A percentile compares a stretch with the other conserved stretches of the same genome.
These are phyloP conservation scores for Xylaria sp. DNA, from an alignment of 2,329 filamentous ascomycete genomes.

Conservation along the genomic window DNA sequence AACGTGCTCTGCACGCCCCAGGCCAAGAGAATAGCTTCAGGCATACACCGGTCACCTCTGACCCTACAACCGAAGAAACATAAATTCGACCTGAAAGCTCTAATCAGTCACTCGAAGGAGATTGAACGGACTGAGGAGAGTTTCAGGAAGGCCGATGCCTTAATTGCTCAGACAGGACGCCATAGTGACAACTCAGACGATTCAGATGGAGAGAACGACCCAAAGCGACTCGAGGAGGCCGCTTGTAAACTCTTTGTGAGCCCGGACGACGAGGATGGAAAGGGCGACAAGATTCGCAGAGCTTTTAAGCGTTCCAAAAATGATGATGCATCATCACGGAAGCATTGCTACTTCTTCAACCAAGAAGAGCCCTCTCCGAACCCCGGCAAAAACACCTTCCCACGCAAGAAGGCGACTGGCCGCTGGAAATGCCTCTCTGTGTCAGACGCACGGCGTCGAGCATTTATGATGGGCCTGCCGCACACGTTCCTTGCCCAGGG, in stretches of 20 bases:
- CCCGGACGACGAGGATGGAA: slow-evolving; percentile 40
- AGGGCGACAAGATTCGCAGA: slow-evolving; percentile 50
- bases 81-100: slow-evolving; percentile 70
- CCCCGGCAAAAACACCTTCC: slow-evolving; percentile 49
- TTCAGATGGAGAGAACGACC: slow-evolving; percentile 49
- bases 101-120: slow-evolving; percentile 67
- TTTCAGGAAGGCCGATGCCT: slow-evolving; percentile 55
- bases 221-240: slow-evolving; percentile 55
- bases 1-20: slow-evolving; percentile 54
- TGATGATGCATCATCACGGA: slow-evolving; percentile 45
- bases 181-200: slow-evolving; percentile 35
- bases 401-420: slow-evolving; percentile 51
- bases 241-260: slow-evolving; percentile 53
- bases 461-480: slow-evolving; percentile 70
- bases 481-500: slow-evolving; percentile 61
- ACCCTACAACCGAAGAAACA: slow-evolving; percentile 61
- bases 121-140: slow-evolving; percentile 70
- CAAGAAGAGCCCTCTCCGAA: slow-evolving; percentile 45
- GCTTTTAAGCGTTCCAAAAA: slow-evolving; percentile 63
- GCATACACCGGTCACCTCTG: slow-evolving; percentile 57
- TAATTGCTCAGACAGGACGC: slow-evolving; percentile 43
- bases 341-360: slow-evolving; percentile 63
- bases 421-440: slow-evolving; percentile 62
- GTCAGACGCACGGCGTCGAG: slow-evolving; percentile 62
- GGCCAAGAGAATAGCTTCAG: slow-evolving; percentile 58